These are phyloP conservation scores for Lactarius sanguifluus DNA, from an alignment of 768 basidiomycete species.

Conservation along the genomic window DNA sequence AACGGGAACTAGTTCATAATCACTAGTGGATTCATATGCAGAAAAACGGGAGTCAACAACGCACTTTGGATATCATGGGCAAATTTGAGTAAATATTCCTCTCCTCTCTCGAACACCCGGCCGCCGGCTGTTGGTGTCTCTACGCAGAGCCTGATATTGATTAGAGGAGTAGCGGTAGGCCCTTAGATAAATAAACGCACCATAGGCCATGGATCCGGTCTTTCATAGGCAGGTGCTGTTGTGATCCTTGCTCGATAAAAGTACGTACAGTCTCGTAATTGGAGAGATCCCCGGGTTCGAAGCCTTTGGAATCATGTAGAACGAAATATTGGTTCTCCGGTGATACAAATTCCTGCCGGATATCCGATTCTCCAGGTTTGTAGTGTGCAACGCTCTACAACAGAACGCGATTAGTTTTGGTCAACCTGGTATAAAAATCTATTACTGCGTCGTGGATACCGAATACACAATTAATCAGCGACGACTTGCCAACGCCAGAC, in stretches of 20 bases:
- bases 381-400: background rate
- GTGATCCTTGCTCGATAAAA: too few relatives aligned
- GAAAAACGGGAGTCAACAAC: background rate
- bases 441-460: background rate
- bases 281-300: background rate
- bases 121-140: background rate
- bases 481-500: constrained; percentile 3
- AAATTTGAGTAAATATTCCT: background rate
- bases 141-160: background rate
- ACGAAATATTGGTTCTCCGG: background rate
- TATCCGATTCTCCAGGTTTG: background rate
- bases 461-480: background rate
- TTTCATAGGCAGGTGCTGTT: background rate
- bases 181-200: background rate
- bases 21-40: background rate
- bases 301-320: background rate
- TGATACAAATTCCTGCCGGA: background rate
- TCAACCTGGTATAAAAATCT: background rate
- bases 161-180: too few relatives aligned
- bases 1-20: background rate
- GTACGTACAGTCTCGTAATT: background rate
- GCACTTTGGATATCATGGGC: background rate
- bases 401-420: background rate
- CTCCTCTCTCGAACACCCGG: background rate
- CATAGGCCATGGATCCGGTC: background rate